phyloP scores from a whole-genome alignment of 2,329 filamentous ascomycete species.

The Penicillium sp. region DNA sequence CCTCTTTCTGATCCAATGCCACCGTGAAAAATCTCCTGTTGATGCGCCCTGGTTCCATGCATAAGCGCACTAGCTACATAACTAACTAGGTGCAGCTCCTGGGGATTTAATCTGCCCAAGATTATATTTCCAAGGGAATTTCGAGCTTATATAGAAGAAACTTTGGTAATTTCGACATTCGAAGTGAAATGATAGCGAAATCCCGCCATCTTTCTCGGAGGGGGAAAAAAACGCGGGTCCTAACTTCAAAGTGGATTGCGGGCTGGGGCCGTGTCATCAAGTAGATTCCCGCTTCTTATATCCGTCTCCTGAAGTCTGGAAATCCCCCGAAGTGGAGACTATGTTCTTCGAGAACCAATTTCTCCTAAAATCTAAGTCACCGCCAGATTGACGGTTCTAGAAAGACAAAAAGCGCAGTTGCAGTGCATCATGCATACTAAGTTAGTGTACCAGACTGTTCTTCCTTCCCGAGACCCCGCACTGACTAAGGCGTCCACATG shows the following conservation, averaged over 20 bases:
- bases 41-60: background rate
- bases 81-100: background rate
- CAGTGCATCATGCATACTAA: background rate
- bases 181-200: background rate
- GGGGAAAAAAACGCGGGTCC: background rate
- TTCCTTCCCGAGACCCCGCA: constrained; percentile 1
- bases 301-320: constrained; percentile 2
- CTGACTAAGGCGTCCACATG: background rate
- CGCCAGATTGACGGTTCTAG: background rate
- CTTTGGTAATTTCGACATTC: background rate
- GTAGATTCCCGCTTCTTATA: background rate
- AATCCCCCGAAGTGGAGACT: constrained; percentile 17
- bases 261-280: constrained; percentile 3
- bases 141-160: background rate
- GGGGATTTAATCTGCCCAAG: background rate
- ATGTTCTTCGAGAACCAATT: background rate
- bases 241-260: background rate
- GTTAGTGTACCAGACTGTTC: background rate
- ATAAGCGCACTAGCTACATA: background rate
- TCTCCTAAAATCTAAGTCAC: background rate
- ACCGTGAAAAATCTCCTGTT: background rate
- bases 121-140: background rate
- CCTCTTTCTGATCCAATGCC: constrained; percentile 5
- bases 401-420: background rate
- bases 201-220: background rate